Percentiles rank a stretch among this genome's conserved stretches.
phyloP scores from a whole-genome alignment of 148 eudicot genomes.

The Persicaria maculosa region DNA sequence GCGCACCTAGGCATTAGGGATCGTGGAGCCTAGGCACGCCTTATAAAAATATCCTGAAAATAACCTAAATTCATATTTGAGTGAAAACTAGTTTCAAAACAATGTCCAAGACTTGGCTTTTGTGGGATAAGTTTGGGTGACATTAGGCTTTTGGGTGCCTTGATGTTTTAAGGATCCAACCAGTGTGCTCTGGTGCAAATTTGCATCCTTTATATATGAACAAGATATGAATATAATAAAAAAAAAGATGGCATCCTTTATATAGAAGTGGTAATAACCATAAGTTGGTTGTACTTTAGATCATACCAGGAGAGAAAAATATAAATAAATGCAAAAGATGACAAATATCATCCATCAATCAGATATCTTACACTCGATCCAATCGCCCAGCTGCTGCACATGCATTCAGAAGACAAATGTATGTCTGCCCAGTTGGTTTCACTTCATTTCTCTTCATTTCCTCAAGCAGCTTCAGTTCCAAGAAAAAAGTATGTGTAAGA shows the following conservation, averaged over 20 bases:
- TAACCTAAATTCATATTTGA: too few relatives aligned
- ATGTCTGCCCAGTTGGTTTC: constrained; percentile 92
- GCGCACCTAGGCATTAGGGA: too few relatives aligned
- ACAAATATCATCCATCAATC: constrained; percentile 10
- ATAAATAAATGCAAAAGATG: constrained; percentile 2
- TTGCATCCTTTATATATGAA: too few relatives aligned
- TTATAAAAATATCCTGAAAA: too few relatives aligned
- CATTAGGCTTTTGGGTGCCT: too few relatives aligned
- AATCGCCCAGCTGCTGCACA: constrained; percentile 78
- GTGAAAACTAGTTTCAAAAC: too few relatives aligned
- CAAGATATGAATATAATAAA: too few relatives aligned
- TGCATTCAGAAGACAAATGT: constrained; percentile 81
- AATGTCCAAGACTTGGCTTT: too few relatives aligned
- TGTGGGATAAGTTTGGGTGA: too few relatives aligned
- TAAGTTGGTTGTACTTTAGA: neutral
- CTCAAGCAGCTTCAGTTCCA: constrained; percentile 58
- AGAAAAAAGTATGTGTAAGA: constrained; percentile 3
- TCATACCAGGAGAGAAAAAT: neutral
- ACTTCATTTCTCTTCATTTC: constrained; percentile 93
- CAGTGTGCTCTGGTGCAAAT: too few relatives aligned
- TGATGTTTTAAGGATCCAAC: too few relatives aligned
- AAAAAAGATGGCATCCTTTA: neutral
- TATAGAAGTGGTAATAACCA: neutral
- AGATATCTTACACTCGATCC: constrained; percentile 70
- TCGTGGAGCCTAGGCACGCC: too few relatives aligned